Evolutionary conservation across 148 eudicot species (phyloP).

Genomic region (Limonium bicolor): DNA sequence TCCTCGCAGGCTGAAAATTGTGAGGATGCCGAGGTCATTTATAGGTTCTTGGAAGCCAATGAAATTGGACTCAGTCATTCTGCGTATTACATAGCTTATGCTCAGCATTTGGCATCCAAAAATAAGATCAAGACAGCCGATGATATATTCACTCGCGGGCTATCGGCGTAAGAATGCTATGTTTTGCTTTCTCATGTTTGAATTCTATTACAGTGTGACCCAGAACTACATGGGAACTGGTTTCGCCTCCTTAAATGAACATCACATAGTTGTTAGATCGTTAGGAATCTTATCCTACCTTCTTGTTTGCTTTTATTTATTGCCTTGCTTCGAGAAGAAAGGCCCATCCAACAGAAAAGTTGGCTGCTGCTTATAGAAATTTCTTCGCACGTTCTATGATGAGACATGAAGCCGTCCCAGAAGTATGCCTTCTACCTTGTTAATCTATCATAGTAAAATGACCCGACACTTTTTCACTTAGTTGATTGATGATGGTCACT

Average conservation of each 20-base stretch:
- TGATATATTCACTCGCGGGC: conserved; percentile 62
- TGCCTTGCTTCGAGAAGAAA: conserved; percentile 18
- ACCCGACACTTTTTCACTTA: neutral
- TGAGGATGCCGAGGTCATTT: conserved; percentile 83
- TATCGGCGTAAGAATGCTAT: conserved; percentile 74
- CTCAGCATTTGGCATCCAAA: conserved; percentile 68
- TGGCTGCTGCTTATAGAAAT: conserved; percentile 47
- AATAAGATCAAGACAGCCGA: conserved; percentile 67
- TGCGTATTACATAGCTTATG: conserved; percentile 60
- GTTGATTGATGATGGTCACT: conserved; percentile 5
- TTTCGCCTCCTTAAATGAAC: neutral
- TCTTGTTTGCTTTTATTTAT: neutral
- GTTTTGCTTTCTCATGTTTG: neutral
- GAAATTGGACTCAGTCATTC: conserved; percentile 74
- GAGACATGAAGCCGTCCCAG: conserved; percentile 26
- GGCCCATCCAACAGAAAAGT: conserved; percentile 40
- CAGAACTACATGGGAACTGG: neutral
- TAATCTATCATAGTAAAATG: neutral
- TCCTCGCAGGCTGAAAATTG: conserved; percentile 86
- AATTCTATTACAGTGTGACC: neutral
- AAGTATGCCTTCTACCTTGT: conserved; percentile 29
- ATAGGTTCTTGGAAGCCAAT: conserved; percentile 75
- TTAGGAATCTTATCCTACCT: no score
- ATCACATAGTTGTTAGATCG: neutral
- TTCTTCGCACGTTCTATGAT: conserved; percentile 64